A percentile compares a stretch with the other conserved stretches of the same genome.
These are phyloP conservation scores for Xylaria sp. DNA, from an alignment of 2,329 filamentous ascomycete genomes.

Conservation along the genomic window DNA sequence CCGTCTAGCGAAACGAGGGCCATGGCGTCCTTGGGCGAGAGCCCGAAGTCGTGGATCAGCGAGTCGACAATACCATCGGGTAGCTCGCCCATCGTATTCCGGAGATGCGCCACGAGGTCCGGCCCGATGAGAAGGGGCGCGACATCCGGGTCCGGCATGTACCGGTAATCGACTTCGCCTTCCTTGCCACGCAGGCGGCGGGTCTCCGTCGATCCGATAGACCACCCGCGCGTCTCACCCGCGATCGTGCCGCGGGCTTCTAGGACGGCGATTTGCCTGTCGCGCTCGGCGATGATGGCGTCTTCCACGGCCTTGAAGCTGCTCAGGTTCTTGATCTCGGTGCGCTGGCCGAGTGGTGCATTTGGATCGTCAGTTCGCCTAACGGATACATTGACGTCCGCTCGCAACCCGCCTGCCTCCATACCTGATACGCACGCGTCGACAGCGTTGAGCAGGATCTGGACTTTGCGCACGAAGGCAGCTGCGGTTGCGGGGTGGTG, in stretches of 20 bases:
- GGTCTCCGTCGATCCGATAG: slow-evolving; percentile 84
- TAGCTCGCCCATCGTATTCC: slow-evolving; percentile 70
- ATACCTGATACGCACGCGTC: slow-evolving; percentile 91
- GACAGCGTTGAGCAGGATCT: slow-evolving; percentile 79
- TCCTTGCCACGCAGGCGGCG: slow-evolving; percentile 88
- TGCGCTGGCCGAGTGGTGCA: slow-evolving; percentile 77
- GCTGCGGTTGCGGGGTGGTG: slow-evolving; percentile 88
- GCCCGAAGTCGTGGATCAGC: slow-evolving; percentile 70
- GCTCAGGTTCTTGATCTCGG: slow-evolving; percentile 97
- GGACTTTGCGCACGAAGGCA: slow-evolving; percentile 88
- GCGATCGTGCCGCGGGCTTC: slow-evolving; percentile 78
- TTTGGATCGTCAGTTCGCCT: slow-evolving; percentile 62
- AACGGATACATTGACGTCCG: slow-evolving; percentile 96
- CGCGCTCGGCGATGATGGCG: slow-evolving; percentile 88
- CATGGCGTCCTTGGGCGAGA: slow-evolving; percentile 84
- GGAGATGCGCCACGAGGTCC: slow-evolving; percentile 74
- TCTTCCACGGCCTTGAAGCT: slow-evolving; percentile 96
- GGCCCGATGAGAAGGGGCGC: slow-evolving; percentile 78
- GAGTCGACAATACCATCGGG: slow-evolving; percentile 76
- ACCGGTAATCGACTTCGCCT: slow-evolving; percentile 96
- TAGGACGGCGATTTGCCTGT: slow-evolving; percentile 85
- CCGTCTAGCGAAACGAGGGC: slow-evolving; percentile 81
- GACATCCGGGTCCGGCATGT: slow-evolving; percentile 97
- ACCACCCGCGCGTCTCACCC: slow-evolving; percentile 94
- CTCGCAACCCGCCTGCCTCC: slow-evolving; percentile 89